Evolutionary conservation across 768 basidiomycete species (phyloP).

Genomic region (Rhizopogon vesiculosus): DNA sequence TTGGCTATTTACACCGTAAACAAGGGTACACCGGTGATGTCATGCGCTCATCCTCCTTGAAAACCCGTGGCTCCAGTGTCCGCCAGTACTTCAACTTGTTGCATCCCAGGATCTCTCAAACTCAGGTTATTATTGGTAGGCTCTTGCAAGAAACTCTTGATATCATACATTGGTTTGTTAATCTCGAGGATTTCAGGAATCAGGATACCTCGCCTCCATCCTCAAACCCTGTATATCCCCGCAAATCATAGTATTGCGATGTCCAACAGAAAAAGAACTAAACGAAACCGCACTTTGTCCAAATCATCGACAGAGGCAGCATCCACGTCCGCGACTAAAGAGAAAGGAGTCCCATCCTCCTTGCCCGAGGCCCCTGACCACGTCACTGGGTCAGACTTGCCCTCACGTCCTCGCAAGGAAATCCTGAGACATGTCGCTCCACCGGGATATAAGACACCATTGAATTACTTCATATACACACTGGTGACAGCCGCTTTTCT

Average conservation of each 20-base stretch:
- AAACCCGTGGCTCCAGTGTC: neutral
- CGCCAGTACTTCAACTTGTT: neutral
- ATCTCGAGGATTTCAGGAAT: neutral
- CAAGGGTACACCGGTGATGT: too few relatives aligned
- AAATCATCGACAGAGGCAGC: neutral
- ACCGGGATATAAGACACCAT: neutral
- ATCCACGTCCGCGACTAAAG: neutral
- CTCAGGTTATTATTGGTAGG: neutral
- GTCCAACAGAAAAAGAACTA: neutral
- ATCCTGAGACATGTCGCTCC: slow-evolving; percentile 1
- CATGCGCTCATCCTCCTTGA: neutral
- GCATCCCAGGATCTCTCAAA: neutral
- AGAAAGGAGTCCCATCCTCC: neutral
- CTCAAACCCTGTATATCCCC: neutral
- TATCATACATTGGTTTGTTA: neutral
- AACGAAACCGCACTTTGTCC: neutral
- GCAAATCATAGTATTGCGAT: neutral
- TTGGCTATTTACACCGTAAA: too few relatives aligned
- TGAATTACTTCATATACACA: slow-evolving; percentile 43
- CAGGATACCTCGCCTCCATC: neutral
- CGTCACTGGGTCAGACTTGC: neutral
- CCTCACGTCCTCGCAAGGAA: neutral
- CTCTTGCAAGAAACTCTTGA: neutral
- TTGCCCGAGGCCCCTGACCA: neutral
- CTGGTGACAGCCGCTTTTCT: slow-evolving; percentile 37